These are phyloP conservation scores for Entoloma clypeatum DNA, from an alignment of 1,284 basidiomycete species.

Conservation along the genomic window DNA sequence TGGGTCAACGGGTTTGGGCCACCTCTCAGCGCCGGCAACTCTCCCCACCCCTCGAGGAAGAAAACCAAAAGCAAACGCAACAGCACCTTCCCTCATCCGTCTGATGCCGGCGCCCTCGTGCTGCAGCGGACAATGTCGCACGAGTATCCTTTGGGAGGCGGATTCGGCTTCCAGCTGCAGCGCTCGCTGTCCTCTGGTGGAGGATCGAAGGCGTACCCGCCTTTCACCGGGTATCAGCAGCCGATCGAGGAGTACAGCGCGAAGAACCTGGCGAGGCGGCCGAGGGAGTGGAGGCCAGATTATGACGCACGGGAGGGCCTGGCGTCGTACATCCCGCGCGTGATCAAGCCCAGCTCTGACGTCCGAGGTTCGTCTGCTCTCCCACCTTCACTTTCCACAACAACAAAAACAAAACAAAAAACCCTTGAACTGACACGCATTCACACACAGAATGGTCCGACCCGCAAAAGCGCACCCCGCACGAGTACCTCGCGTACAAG, in stretches of 20 bases:
- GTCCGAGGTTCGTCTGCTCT: constrained; percentile 11
- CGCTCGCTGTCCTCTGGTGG: constrained; percentile 7
- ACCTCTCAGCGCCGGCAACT: background rate
- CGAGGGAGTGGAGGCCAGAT: constrained; percentile 17
- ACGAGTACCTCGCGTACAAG: constrained; percentile 11
- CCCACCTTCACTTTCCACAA: background rate
- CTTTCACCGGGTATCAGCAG: constrained; percentile 3
- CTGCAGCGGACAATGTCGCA: constrained; percentile 8
- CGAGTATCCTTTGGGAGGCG: background rate
- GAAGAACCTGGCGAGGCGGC: constrained; percentile 15
- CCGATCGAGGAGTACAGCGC: constrained; percentile 11
- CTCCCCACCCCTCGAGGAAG: too few species aligned
- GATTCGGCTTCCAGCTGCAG: background rate
- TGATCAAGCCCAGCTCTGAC: constrained; percentile 7
- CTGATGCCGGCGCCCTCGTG: background rate
- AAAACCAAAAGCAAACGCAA: background rate
- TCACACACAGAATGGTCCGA: constrained; percentile 16
- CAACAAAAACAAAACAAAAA: too few species aligned
- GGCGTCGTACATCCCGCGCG: constrained; percentile 12
- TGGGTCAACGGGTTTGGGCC: constrained; percentile 11
- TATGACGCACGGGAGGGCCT: constrained; percentile 13
- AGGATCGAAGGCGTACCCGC: background rate
- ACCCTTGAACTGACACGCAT: too few species aligned
- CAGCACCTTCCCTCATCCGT: background rate
- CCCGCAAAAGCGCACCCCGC: constrained; percentile 9